Base-by-base conservation (phyloP, 176 grass and related monocot genomes). In the Oropetium thomaeum region DNA sequence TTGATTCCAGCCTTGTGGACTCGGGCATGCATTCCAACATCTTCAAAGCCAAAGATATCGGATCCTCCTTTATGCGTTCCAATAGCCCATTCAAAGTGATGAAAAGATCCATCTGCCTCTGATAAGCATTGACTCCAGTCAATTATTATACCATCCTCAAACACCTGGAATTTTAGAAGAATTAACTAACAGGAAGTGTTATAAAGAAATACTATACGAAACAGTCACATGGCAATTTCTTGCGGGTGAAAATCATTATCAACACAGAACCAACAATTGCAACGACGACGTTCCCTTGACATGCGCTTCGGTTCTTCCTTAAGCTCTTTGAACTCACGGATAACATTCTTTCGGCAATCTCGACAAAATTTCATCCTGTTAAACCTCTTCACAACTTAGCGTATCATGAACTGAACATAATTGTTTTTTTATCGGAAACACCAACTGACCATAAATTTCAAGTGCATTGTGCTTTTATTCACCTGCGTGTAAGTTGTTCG, bases 1-100 rank as follows among this genome's bases (percentile, higher is more conserved):
- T 97, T 67, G 70, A 97, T 82, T 66, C 90, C 93, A 62, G 28
- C 80, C 60, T 80, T 85, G 45, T 83, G 80, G 48, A 91, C 90
- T 73, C 79, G 82, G 40, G 69, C 80, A 34, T 89, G 93, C 87
- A 93, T 69, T 35, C 93, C 93, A 79, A 97, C 90, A 87, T 93
- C 84, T 81, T 93, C 83, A 34, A 93, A 97, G 60, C 81, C 90
- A 39, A 90, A 76, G 65, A 97, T 81, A 79, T 97, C 90, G 0
- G 76, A 83, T 82, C 91, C 82, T 64, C 93, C 93, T 89, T 97
- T 90, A 32, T 70, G 51, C 53, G 93, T 97, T 25, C 93, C 93
- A 75, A 97, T 66, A 82, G 90, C 93, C 87, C 90, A 97, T 74
- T 97, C 93, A 80, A 97, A 93, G 77, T 97, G 93, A 48, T 97